phyloP scores from a whole-genome alignment of 2,329 filamentous ascomycete genomes.

The Phaeophleospora eucalypticola region DNA sequence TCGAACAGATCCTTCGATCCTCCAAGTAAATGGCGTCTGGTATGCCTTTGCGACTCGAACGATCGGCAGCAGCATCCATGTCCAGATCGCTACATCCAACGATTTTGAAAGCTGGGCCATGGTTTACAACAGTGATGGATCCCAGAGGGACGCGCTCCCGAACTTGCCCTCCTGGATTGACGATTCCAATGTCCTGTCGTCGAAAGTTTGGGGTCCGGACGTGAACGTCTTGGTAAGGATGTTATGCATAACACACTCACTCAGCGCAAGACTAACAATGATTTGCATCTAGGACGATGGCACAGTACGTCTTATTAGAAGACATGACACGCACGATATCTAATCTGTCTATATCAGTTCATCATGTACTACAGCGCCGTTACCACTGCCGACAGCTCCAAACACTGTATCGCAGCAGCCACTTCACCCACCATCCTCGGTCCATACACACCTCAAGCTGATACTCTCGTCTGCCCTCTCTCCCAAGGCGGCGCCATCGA shows the following conservation, averaged over 20 bases:
- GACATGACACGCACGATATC: background rate
- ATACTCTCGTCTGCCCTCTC: slow-evolving; percentile 28
- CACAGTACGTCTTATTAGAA: slow-evolving; percentile 5
- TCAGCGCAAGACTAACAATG: background rate
- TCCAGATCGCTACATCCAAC: slow-evolving; percentile 38
- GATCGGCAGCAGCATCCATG: slow-evolving; percentile 31
- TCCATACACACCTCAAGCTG: slow-evolving; percentile 29
- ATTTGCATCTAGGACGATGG: slow-evolving; percentile 25
- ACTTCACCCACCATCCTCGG: slow-evolving; percentile 25
- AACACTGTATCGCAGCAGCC: slow-evolving; percentile 36
- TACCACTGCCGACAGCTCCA: slow-evolving; percentile 18
- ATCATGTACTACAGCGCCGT: slow-evolving; percentile 36
- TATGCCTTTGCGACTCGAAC: slow-evolving; percentile 39
- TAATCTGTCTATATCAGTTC: slow-evolving; percentile 11
- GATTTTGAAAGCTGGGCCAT: slow-evolving; percentile 35
- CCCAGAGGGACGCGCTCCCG: slow-evolving; percentile 52
- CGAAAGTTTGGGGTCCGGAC: slow-evolving; percentile 60
- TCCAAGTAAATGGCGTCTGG: slow-evolving; percentile 32
- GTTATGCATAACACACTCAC: background rate
- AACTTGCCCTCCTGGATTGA: slow-evolving; percentile 49
- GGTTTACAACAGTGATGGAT: slow-evolving; percentile 36
- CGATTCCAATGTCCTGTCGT: slow-evolving; percentile 36
- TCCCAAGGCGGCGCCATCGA: slow-evolving; percentile 34
- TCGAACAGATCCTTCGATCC: slow-evolving; percentile 34
- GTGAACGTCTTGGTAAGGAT: slow-evolving; percentile 44